Evolutionary conservation across 2,329 filamentous ascomycete species (phyloP), one percentile per base, ranked within the genome.

Genomic region (Phialophora macrospora): DNA sequence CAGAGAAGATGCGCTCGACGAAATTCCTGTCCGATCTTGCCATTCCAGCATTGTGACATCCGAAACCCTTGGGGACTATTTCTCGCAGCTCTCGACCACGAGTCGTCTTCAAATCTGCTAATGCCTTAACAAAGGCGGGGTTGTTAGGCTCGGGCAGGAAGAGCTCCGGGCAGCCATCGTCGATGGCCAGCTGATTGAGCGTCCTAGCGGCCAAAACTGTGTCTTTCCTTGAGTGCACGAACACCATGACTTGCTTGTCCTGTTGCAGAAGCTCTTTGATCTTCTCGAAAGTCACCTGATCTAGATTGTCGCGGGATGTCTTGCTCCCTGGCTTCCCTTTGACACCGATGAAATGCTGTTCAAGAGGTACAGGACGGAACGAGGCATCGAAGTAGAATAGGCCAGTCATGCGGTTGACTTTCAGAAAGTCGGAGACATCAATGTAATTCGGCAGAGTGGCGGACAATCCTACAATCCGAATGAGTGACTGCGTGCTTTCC

Each of bases 201-300:
- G 90, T 92, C 70, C 91, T 90, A 54, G 95, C 93, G 1, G 94
- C 96, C 68, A 90, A 86, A 71, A 96, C 87, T 0, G 96, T 99
- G 72, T 99, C 96, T 75, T 96, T 93, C 28, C 95, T 86, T 0
- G 94, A 97, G 77, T 99, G 96, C 11, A 99, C 96, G 77, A 99
- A 99, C 0, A 99, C 94, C 96, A 99, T 99, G 71, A 99, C 86
- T 77, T 99, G 95, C 74, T 99, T 95, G n/a, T 91, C 93, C 65
- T 84, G 82, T 74, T 93, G 87, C 2, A 99, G 83, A 93, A 99
- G 97, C 60, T 95, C 90, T 71, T 88, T 90, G 55, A 97, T 93
- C 76, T 99, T 99, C 71, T 98, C 93, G 75, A 96, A 99, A 0
- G 92, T 88, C 2, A 92, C 88, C 26, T 84, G 84, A 72, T 99